These are phyloP conservation scores for Fusarium penzigii DNA, from an alignment of 2,329 filamentous ascomycete species.

Conservation along the genomic window DNA sequence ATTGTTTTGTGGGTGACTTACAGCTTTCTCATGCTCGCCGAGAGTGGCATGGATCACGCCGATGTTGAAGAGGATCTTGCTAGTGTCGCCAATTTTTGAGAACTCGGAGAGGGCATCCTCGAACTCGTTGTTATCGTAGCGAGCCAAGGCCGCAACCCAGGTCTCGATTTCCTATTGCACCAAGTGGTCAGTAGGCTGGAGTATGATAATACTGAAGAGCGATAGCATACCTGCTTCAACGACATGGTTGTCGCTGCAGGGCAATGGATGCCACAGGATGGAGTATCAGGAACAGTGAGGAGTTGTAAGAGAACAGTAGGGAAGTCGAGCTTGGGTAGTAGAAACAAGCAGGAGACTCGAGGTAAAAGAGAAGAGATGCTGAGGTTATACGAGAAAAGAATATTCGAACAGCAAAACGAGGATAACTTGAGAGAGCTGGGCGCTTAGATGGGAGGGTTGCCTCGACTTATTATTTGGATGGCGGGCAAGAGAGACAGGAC, in stretches of 20 bases:
- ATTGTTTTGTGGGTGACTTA: slow-evolving; percentile 49
- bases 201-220: slow-evolving; percentile 4
- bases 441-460: slow-evolving; percentile 28
- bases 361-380: slow-evolving; percentile 19
- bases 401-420: background rate
- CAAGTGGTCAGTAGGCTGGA: slow-evolving; percentile 17
- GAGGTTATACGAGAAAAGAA: slow-evolving; percentile 20
- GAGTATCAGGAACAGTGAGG: background rate
- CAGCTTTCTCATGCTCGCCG: slow-evolving; percentile 93
- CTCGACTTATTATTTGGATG: slow-evolving; percentile 31
- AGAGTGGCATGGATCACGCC: slow-evolving; percentile 96
- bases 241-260: slow-evolving; percentile 49
- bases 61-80: slow-evolving; percentile 98
- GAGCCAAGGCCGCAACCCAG: slow-evolving; percentile 87
- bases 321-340: background rate
- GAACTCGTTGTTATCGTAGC: slow-evolving; percentile 97
- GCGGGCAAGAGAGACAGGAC: slow-evolving; percentile 18
- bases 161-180: slow-evolving; percentile 87
- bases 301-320: slow-evolving; percentile 4
- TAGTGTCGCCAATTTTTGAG: slow-evolving; percentile 86
- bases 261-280: slow-evolving; percentile 21
- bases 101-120: slow-evolving; percentile 85
- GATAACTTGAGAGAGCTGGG: slow-evolving; percentile 15
- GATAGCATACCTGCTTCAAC: slow-evolving; percentile 56
- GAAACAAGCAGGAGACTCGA: slow-evolving; percentile 8